phyloP scores from a whole-genome alignment of 345 rosid genomes.

The Eucalyptus fibrosa region DNA sequence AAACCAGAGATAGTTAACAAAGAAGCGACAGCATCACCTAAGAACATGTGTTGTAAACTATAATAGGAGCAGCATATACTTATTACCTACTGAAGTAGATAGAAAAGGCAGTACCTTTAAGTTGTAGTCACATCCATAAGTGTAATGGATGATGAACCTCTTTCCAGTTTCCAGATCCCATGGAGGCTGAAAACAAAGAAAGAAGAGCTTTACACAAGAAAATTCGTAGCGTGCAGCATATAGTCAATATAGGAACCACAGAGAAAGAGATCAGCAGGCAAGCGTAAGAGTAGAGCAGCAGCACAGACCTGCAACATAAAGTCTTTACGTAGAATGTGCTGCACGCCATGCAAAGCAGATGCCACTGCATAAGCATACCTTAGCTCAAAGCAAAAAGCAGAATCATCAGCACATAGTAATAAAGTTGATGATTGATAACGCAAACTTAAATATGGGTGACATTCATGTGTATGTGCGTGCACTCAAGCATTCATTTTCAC shows the following conservation, averaged over 20 bases:
- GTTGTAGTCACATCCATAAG: conserved; percentile 92
- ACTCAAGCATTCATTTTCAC: background rate
- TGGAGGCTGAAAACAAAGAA: conserved; percentile 69
- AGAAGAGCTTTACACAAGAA: background rate
- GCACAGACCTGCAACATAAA: conserved; percentile 88
- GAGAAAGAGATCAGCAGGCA: background rate
- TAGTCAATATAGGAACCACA: background rate
- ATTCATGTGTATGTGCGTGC: background rate
- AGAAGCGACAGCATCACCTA: background rate
- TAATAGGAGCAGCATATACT: background rate
- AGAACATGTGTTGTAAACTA: background rate
- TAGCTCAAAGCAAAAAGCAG: background rate
- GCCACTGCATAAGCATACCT: conserved; percentile 99
- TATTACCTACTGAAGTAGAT: background rate
- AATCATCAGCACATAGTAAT: background rate
- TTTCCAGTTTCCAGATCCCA: conserved; percentile 67
- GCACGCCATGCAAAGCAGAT: conserved; percentile 90
- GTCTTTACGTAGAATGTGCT: conserved; percentile 72
- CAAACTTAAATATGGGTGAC: background rate
- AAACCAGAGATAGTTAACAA: background rate
- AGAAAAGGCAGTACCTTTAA: conserved; percentile 44
- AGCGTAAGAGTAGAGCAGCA: background rate
- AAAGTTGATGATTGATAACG: background rate
- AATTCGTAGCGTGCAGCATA: background rate
- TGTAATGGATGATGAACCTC: conserved; percentile 86